These are phyloP conservation scores for Novymonas esmeraldas DNA, from an alignment of 208 protist species.

Conservation along the genomic window DNA sequence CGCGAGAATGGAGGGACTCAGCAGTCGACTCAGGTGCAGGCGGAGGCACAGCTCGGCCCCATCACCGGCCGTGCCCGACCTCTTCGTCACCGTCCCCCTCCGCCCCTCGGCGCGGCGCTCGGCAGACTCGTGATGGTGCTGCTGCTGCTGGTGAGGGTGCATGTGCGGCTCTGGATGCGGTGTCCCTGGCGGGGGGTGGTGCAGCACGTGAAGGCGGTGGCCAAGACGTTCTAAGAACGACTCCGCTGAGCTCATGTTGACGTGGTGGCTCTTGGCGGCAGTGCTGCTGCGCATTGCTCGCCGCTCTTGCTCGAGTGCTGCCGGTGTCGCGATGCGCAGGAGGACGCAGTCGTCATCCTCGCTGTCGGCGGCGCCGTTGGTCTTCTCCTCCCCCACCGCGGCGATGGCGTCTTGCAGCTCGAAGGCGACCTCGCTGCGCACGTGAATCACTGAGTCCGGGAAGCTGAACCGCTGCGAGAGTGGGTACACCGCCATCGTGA, in stretches of 20 bases:
- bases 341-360: background rate
- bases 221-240: too few relatives aligned
- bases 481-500: constrained; percentile 13
- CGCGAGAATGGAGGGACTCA: constrained; percentile 10
- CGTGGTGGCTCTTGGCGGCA: too few relatives aligned
- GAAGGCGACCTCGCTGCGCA: constrained; percentile 7
- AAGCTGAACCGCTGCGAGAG: constrained; percentile 12
- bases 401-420: constrained; percentile 8
- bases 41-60: too few relatives aligned
- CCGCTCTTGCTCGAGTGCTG: constrained; percentile 9
- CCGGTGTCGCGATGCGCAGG: constrained; percentile 1
- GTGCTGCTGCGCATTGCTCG: background rate
- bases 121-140: too few relatives aligned
- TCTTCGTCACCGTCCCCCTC: too few relatives aligned
- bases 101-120: too few relatives aligned
- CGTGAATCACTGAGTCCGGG: background rate
- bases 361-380: background rate
- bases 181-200: too few relatives aligned
- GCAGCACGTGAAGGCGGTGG: too few relatives aligned
- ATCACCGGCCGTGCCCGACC: too few relatives aligned
- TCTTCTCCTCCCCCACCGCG: background rate
- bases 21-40: constrained; percentile 19
- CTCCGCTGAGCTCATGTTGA: too few relatives aligned
- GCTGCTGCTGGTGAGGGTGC: too few relatives aligned
- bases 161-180: too few relatives aligned